Evolutionary conservation across 176 grass and related monocot species (phyloP).

Genomic region (Musa troglodytarum): DNA sequence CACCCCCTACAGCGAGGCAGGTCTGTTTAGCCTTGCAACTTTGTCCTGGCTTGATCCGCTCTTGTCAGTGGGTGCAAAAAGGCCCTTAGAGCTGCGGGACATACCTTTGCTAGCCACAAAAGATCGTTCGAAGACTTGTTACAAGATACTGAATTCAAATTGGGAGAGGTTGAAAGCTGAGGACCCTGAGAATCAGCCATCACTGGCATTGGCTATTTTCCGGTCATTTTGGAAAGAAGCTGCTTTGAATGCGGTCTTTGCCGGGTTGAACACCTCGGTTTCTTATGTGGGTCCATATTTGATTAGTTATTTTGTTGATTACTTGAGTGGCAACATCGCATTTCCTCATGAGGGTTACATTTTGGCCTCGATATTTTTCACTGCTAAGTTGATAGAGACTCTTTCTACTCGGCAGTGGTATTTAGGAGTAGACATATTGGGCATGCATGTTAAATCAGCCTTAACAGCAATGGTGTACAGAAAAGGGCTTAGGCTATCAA

Average conservation of each 20-base stretch:
- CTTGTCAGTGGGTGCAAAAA: constrained; percentile 51
- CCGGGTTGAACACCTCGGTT: constrained; percentile 11
- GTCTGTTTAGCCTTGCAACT: constrained; percentile 42
- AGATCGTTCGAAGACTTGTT: constrained; percentile 36
- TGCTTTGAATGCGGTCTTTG: constrained; percentile 12
- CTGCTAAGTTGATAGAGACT: constrained; percentile 60
- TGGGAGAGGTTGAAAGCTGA: constrained; percentile 37
- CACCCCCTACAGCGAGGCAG: constrained; percentile 53
- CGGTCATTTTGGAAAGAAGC: constrained; percentile 21
- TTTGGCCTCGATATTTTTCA: constrained; percentile 26
- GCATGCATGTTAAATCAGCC: constrained; percentile 89
- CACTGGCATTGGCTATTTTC: constrained; percentile 17
- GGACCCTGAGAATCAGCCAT: constrained; percentile 1
- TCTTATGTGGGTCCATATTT: constrained; percentile 19
- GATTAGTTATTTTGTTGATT: constrained; percentile 25
- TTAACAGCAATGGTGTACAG: constrained; percentile 68
- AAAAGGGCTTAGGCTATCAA: constrained; percentile 63
- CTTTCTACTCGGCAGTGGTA: constrained; percentile 84
- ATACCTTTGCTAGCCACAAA: constrained; percentile 57
- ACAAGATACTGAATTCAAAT: constrained; percentile 39
- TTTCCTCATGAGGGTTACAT: constrained; percentile 24
- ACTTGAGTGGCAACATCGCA: constrained; percentile 36
- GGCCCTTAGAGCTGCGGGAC: constrained; percentile 42
- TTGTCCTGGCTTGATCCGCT: constrained; percentile 70
- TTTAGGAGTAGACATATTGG: constrained; percentile 59